These are phyloP conservation scores for Stropharia rugosoannulata DNA, from an alignment of 768 basidiomycete genomes.

Conservation along the genomic window DNA sequence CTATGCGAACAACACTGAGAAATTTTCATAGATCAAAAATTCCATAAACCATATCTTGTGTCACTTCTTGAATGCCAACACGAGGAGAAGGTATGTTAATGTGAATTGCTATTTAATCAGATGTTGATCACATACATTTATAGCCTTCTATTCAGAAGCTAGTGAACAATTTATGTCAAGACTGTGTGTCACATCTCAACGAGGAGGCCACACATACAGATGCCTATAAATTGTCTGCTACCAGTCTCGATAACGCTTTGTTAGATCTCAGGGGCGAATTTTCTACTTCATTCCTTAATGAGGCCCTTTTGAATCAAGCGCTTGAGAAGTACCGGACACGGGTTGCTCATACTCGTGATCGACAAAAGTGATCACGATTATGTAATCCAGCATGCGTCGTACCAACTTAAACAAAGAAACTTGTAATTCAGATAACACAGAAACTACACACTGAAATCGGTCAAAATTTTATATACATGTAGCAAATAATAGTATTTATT, in stretches of 20 bases:
- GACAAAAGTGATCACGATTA: too few species aligned
- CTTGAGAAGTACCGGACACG: slow-evolving; percentile 40
- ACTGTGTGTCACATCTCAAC: slow-evolving; percentile 56
- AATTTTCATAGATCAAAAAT: slow-evolving; percentile 46
- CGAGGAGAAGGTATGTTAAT: slow-evolving; percentile 71
- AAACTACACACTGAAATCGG: too few species aligned
- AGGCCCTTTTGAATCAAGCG: slow-evolving; percentile 42
- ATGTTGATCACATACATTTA: slow-evolving; percentile 1
- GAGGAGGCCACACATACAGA: slow-evolving; percentile 69
- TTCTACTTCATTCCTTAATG: slow-evolving; percentile 39
- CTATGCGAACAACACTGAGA: not conserved
- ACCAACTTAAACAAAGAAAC: too few species aligned
- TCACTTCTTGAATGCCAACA: slow-evolving; percentile 75
- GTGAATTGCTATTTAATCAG: not conserved
- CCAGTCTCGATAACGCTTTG: slow-evolving; percentile 48
- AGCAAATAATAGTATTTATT: too few species aligned
- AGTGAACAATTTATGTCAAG: slow-evolving; percentile 58
- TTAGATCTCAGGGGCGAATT: slow-evolving; percentile 51
- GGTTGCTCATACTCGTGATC: too few species aligned
- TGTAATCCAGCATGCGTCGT: too few species aligned
- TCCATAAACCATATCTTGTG: slow-evolving; percentile 57
- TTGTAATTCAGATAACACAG: too few species aligned
- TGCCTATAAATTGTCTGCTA: slow-evolving; percentile 49
- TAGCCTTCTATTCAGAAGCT: slow-evolving; percentile 80
- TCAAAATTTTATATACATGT: too few species aligned